Evolutionary conservation across 2,329 filamentous ascomycete species (phyloP), one percentile per base, ranked within the genome.

Genomic region (Colletotrichum kahawae): DNA sequence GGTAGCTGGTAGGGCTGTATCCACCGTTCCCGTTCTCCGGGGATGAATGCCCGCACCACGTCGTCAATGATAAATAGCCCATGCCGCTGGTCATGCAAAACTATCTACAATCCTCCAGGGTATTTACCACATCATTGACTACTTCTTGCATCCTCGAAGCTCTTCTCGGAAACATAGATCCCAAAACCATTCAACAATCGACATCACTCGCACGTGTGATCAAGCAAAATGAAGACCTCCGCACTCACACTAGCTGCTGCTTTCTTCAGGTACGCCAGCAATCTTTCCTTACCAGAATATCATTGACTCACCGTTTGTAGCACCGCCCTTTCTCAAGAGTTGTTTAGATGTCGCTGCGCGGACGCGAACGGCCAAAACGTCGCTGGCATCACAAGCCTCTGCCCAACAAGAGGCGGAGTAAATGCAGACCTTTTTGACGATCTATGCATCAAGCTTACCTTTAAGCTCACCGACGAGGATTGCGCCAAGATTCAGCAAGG

Each of bases 321-420:
- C 31, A 7, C 57, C 8, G 67, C 67, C 7, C 10, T 64, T 1
- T 38, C 67, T 16, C 59, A 65, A 27, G 16, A 70, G 38, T 1
- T 57, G 6, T 70, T 70, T 33, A n/a, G 60, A n/a, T 70, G 68
- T 34, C 68, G 68, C 27, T 70, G 68, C n/a, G 68, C 68, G 5
- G 51, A 56, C 33, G 60, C 13, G 16, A 65, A 24, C 18, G 0
- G 24, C 48, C 1, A 38, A 2, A 56, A 57, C 43, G 18, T 70
- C 18, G 24, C 67, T 21, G 57, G 67, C 6, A 64, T 70, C 21
- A 18, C n/a, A 13, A 14, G 31, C 14, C 14, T 70, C 2, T 70
- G 68, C 24, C 29, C 59, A 16, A 31, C 48, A 9, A 70, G 48
- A 18, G 68, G 68, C 8, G 68, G 68, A 2, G 18, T 21, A 13